A percentile compares a stretch with the other conserved stretches of the same genome.
Evolutionary conservation across 1,284 basidiomycete genomes (phyloP).

Genomic region (Cutaneotrichosporon mucoides): DNA sequence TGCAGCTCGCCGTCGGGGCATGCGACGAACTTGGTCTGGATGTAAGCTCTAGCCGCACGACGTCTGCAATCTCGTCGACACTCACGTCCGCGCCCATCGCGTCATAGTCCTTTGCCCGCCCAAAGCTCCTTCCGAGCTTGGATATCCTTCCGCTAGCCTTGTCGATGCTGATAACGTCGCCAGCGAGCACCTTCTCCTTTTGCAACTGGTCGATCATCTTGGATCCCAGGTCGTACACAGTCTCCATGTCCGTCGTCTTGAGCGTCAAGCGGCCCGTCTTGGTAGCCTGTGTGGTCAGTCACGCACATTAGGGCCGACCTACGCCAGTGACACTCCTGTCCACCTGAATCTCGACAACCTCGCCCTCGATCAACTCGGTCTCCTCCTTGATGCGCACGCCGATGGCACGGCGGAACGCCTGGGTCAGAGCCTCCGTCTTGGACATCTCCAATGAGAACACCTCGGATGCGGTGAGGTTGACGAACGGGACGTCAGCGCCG

Average conservation of each 20-base stretch:
- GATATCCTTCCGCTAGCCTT: constrained; percentile 96
- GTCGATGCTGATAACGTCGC: constrained; percentile 94
- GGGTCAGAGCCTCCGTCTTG: constrained; percentile 96
- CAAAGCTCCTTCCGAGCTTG: constrained; percentile 93
- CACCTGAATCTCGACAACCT: constrained; percentile 98
- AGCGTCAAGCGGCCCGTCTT: constrained; percentile 97
- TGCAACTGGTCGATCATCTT: constrained; percentile 99
- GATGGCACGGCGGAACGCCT: constrained; percentile 91
- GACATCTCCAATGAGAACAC: constrained; percentile 97
- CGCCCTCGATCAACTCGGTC: constrained; percentile 94
- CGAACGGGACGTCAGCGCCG: constrained; percentile 92
- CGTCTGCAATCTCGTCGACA: constrained; percentile 18
- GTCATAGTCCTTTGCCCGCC: constrained; percentile 94
- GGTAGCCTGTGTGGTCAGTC: constrained; percentile 62
- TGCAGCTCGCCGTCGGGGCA: constrained; percentile 98
- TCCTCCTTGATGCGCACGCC: constrained; percentile 97
- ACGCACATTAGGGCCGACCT: constrained; percentile 41
- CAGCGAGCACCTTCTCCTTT: constrained; percentile 95
- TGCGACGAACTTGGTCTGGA: constrained; percentile 92
- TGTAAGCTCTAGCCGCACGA: neutral
- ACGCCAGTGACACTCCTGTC: constrained; percentile 95
- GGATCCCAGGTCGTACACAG: constrained; percentile 94
- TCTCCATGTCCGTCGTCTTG: constrained; percentile 99
- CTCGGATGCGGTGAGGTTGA: constrained; percentile 93
- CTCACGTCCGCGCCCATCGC: constrained; percentile 96